Evolutionary conservation across 202 grass and related monocot genomes (phyloP).

Genomic region (Thinopyrum obtusiflorum): DNA sequence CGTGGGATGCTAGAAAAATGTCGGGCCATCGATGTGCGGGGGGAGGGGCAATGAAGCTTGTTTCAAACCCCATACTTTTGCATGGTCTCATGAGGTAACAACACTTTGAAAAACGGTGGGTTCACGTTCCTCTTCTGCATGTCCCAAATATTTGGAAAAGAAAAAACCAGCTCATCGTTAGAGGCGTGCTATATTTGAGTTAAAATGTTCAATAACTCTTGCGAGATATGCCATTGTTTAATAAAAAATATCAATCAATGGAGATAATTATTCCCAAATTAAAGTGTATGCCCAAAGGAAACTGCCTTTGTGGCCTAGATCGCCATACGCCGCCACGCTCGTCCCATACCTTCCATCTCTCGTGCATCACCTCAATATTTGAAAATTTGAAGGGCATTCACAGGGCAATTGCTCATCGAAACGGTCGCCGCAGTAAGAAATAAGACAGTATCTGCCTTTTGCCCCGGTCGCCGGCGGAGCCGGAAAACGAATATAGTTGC

Average conservation of each 20-base stretch:
- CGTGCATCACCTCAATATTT: not conserved
- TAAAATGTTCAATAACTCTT: not conserved
- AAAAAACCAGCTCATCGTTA: not conserved
- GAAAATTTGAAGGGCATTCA: not conserved
- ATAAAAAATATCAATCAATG: too few species aligned
- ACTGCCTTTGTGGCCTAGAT: not conserved
- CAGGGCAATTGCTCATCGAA: not conserved
- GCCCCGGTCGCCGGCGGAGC: too few species aligned
- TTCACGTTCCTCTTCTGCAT: not conserved
- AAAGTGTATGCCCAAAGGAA: not conserved
- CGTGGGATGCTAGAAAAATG: conserved; percentile 42
- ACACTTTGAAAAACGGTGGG: not conserved
- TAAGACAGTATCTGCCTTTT: too few species aligned
- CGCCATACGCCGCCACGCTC: not conserved
- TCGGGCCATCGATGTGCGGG: not conserved
- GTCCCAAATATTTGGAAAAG: too few species aligned
- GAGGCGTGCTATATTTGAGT: not conserved
- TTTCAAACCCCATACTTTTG: not conserved
- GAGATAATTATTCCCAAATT: too few species aligned
- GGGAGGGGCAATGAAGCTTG: not conserved
- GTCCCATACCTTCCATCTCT: not conserved
- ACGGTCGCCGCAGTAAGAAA: too few species aligned
- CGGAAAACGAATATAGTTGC: not conserved
- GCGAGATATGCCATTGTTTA: too few species aligned
- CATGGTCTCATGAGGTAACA: conserved; percentile 16